These are phyloP conservation scores for Amaranthus hypochondriacus DNA, from an alignment of 148 eudicot species.

Conservation along the genomic window DNA sequence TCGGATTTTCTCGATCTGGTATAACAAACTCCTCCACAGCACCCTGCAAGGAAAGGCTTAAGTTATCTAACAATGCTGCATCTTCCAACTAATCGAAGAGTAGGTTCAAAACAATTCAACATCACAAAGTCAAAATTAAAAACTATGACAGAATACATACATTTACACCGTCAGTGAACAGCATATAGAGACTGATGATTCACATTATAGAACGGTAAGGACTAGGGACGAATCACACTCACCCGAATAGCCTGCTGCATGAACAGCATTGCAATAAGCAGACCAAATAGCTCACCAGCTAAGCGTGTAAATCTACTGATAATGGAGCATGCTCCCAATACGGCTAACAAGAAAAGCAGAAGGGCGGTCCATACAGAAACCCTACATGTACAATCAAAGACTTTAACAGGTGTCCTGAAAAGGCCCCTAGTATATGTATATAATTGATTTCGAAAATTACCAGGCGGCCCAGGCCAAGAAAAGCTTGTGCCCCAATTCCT, in stretches of 20 bases:
- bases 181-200: neutral
- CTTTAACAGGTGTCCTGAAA: constrained; percentile 9
- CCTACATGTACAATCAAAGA: constrained; percentile 36
- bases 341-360: constrained; percentile 80
- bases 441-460: constrained; percentile 34
- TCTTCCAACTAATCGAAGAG: neutral
- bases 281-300: constrained; percentile 96
- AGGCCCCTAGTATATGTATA: neutral
- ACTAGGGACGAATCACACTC: constrained; percentile 28
- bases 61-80: constrained; percentile 3
- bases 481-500: constrained; percentile 74
- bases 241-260: constrained; percentile 98
- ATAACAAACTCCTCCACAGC: constrained; percentile 84
- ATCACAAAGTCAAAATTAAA: neutral
- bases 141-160: neutral
- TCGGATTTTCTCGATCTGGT: constrained; percentile 67
- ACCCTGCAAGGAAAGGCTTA: constrained; percentile 48
- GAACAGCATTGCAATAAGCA: constrained; percentile 97
- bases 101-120: neutral
- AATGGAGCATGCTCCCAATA: constrained; percentile 96
- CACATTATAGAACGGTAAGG: neutral
- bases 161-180: neutral
- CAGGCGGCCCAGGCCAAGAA: constrained; percentile 98
- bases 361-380: constrained; percentile 97
- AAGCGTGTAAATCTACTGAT: constrained; percentile 92